Conservation (phyloP, 2,329 filamentous ascomycete genomes). For the Sporothrix dimorphospora region DNA sequence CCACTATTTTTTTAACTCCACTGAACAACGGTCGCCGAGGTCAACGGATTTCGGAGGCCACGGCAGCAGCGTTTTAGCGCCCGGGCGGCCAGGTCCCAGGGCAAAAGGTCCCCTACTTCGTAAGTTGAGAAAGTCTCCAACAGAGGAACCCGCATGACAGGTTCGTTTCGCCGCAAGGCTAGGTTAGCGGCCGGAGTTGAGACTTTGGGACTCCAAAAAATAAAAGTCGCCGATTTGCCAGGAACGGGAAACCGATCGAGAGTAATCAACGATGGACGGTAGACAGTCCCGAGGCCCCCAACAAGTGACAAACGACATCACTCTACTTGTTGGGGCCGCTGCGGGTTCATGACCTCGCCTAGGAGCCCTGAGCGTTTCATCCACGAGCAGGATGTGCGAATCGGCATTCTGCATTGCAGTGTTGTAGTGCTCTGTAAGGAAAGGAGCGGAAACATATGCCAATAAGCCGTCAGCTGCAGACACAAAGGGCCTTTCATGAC, state of each 20-base stretch:
- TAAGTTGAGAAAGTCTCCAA: neutral
- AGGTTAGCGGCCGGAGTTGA: neutral
- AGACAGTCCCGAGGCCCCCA: constrained; percentile 15
- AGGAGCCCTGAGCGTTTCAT: neutral
- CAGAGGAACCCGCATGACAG: neutral
- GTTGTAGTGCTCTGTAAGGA: neutral
- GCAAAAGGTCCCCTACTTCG: neutral
- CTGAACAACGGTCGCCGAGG: neutral
- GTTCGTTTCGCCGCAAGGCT: neutral
- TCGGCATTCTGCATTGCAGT: neutral
- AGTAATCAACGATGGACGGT: neutral
- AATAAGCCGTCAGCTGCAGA: neutral
- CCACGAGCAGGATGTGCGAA: neutral
- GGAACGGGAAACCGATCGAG: neutral
- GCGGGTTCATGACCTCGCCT: too few relatives aligned
- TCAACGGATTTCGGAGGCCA: constrained; percentile 1
- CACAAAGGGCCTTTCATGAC: too few relatives aligned
- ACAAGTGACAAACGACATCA: neutral
- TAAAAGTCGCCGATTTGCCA: neutral
- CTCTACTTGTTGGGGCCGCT: too few relatives aligned
- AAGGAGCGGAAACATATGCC: neutral
- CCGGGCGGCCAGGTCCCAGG: neutral
- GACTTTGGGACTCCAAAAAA: neutral
- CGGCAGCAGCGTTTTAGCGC: neutral
- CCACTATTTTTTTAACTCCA: neutral